A percentile compares a stretch with the other conserved stretches of the same genome.
Conservation (phyloP, 805 yeast genomes). For the Ogataea paraovalis region DNA sequence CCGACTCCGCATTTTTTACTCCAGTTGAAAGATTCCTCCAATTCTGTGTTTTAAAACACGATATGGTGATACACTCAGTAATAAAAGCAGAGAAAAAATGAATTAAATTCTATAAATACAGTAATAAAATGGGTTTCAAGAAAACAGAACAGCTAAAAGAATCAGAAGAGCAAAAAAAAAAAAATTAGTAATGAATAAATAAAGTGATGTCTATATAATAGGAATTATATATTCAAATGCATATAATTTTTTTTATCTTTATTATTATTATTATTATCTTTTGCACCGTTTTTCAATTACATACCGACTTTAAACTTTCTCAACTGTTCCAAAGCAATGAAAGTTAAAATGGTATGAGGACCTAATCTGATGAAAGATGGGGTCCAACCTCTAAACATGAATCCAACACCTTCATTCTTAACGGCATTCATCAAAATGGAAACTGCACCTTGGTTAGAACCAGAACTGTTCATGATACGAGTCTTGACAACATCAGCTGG, state of each 20-base stretch:
- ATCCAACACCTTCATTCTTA: slow-evolving; percentile 65
- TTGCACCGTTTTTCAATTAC: slow-evolving; percentile 1
- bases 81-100: not conserved
- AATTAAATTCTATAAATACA: not conserved
- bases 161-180: not conserved
- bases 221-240: not conserved
- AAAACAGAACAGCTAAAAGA: not conserved
- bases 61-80: no score
- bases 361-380: slow-evolving; percentile 85
- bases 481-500: slow-evolving; percentile 92
- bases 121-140: not conserved
- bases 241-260: not conserved
- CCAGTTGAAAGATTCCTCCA: no score
- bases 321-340: slow-evolving; percentile 63
- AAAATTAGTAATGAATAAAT: not conserved
- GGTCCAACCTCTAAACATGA: slow-evolving; percentile 88
- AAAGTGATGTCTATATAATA: not conserved
- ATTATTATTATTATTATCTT: not conserved
- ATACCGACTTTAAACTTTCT: slow-evolving; percentile 34
- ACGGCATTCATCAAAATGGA: slow-evolving; percentile 52
- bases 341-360: slow-evolving; percentile 72
- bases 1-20: not conserved
- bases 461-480: slow-evolving; percentile 71
- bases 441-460: slow-evolving; percentile 44
- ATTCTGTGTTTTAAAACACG: no score